A percentile compares a stretch with the other conserved stretches of the same genome.
phyloP scores from a whole-genome alignment of 345 rosid species.

The Sonneratia alba region DNA sequence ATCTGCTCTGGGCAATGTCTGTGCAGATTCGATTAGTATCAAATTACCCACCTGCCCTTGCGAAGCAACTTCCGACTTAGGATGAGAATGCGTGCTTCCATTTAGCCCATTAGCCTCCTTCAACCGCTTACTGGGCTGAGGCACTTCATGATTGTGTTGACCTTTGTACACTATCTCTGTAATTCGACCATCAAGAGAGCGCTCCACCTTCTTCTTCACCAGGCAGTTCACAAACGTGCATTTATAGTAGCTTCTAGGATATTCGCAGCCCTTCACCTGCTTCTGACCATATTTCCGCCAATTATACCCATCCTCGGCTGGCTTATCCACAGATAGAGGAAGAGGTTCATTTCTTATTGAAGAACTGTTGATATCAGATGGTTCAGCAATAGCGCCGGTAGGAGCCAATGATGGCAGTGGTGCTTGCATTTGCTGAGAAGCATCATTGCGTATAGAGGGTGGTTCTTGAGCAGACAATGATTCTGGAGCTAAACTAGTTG shows the following conservation, averaged over 20 bases:
- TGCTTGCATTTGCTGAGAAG: constrained; percentile 26
- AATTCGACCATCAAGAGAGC: constrained; percentile 74
- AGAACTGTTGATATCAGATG: constrained; percentile 38
- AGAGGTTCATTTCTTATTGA: constrained; percentile 45
- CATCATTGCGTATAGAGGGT: constrained; percentile 25
- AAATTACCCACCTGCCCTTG: constrained; percentile 14
- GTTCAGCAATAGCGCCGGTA: constrained; percentile 26
- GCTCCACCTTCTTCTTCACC: constrained; percentile 92
- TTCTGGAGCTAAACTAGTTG: constrained; percentile 11
- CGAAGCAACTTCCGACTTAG: constrained; percentile 26
- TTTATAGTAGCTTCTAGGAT: constrained; percentile 94
- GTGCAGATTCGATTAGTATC: constrained; percentile 8
- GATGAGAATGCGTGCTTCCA: constrained; percentile 29
- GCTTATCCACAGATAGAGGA: constrained; percentile 51
- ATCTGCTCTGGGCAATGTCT: constrained; percentile 24
- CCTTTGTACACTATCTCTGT: constrained; percentile 93
- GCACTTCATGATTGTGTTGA: constrained; percentile 76
- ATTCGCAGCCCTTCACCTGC: constrained; percentile 89
- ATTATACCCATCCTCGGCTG: constrained; percentile 85
- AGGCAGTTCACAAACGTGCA: constrained; percentile 73
- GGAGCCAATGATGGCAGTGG: constrained; percentile 29
- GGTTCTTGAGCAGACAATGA: constrained; percentile 19
- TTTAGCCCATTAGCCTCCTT: constrained; percentile 35
- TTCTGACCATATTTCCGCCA: constrained; percentile 98
- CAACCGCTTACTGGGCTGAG: constrained; percentile 54